A percentile compares a stretch with the other conserved stretches of the same genome.
phyloP scores from a whole-genome alignment of 352 stramenopile species.

The Phytophthora quininea region DNA sequence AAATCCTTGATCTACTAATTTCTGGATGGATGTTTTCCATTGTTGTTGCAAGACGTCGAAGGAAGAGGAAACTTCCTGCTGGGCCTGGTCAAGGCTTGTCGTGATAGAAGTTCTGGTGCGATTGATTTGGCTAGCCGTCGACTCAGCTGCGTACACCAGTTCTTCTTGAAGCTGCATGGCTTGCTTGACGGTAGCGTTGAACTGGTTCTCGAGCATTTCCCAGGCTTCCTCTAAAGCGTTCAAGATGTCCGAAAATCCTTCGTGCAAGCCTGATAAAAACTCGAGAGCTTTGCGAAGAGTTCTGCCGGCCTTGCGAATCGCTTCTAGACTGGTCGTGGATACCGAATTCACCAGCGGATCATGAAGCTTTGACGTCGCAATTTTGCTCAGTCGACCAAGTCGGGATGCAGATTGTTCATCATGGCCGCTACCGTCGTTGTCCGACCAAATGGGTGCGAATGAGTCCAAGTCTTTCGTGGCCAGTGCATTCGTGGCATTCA shows the following conservation, averaged over 20 bases:
- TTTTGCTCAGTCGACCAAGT: constrained; percentile 36
- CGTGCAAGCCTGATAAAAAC: constrained; percentile 36
- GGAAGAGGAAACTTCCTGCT: constrained; percentile 31
- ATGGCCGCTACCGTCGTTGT: constrained; percentile 26
- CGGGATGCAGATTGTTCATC: constrained; percentile 35
- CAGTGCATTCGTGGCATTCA: constrained; percentile 18
- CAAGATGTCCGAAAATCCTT: constrained; percentile 36
- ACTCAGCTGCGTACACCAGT: constrained; percentile 31
- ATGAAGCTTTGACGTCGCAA: constrained; percentile 25
- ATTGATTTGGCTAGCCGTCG: constrained; percentile 36
- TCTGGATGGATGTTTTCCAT: constrained; percentile 29
- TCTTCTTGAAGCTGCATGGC: constrained; percentile 33
- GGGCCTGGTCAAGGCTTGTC: constrained; percentile 32
- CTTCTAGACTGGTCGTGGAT: constrained; percentile 21
- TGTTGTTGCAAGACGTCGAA: constrained; percentile 34
- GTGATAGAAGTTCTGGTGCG: constrained; percentile 22
- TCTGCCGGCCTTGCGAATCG: constrained; percentile 34
- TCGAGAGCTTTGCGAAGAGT: constrained; percentile 37
- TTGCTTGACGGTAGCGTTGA: constrained; percentile 37
- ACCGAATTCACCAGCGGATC: constrained; percentile 18
- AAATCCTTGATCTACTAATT: constrained; percentile 23
- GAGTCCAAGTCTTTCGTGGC: constrained; percentile 28
- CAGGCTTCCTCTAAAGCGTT: constrained; percentile 31
- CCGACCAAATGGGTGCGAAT: constrained; percentile 27
- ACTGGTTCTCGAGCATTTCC: constrained; percentile 30